Conservation (phyloP, 495 filamentous ascomycete genomes). For the Neurospora tetraspora region DNA sequence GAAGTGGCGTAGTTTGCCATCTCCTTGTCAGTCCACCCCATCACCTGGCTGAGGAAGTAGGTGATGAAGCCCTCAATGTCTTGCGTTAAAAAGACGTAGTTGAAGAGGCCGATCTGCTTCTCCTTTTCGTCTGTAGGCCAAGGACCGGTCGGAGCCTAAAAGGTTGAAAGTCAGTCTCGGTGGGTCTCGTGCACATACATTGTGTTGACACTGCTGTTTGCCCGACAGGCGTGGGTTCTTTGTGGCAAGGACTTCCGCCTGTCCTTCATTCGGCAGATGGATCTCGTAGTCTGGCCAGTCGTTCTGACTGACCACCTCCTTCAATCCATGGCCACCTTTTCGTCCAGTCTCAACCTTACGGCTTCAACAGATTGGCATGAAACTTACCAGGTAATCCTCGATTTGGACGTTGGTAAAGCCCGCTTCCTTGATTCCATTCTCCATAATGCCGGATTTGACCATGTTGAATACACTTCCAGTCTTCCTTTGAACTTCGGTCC, state of each 20-base stretch:
- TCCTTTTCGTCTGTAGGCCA: slow-evolving; percentile 15
- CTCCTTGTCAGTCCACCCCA: slow-evolving; percentile 26
- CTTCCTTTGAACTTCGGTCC: background rate
- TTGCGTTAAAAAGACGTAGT: slow-evolving; percentile 12
- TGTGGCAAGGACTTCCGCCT: slow-evolving; percentile 5
- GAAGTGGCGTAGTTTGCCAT: slow-evolving; percentile 24
- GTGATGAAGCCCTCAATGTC: slow-evolving; percentile 25
- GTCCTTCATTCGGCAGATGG: background rate
- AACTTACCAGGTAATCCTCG: background rate
- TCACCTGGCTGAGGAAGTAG: slow-evolving; percentile 19
- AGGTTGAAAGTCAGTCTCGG: background rate
- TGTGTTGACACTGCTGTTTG: background rate
- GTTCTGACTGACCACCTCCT: background rate
- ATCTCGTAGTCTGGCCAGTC: background rate
- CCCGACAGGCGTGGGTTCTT: background rate
- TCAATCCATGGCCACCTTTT: background rate
- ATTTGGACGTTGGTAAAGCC: slow-evolving; percentile 43
- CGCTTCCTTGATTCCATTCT: slow-evolving; percentile 46
- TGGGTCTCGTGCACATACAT: background rate
- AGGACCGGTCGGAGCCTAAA: slow-evolving; percentile 30
- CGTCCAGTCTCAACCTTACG: background rate
- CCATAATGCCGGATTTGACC: slow-evolving; percentile 31
- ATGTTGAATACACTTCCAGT: slow-evolving; percentile 3
- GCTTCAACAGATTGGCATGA: background rate
- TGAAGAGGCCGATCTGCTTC: slow-evolving; percentile 8